Evolutionary conservation across 306 rosid species (phyloP), one percentile per base, ranked within the genome.

Genomic region (Parietaria judaica): DNA sequence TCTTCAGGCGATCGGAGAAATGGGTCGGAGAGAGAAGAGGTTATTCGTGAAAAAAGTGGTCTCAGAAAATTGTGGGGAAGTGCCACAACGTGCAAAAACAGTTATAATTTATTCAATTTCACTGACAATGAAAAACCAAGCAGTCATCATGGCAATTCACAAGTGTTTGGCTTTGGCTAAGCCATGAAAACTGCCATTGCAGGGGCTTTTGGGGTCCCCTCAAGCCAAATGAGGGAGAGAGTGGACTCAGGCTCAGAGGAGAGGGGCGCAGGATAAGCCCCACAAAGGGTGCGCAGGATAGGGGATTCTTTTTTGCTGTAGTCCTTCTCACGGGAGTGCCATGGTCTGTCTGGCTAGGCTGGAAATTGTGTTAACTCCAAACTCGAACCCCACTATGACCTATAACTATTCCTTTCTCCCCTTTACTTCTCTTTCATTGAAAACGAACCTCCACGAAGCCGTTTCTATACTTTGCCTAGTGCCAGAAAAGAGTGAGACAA

Each of bases 321-420:
- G 90, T 84, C 89, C 72, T 71, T 84, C 87, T 83, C 99, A 86
- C 95, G 85, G 56, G 94, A 84, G 73, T 77, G 89, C 86, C 88
- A 83, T 71, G 87, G 86, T 88, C 96, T 23, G n/a, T 23, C 1
- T 49, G 70, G 68, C 64, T 79, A 85, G 84, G 95, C 77, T 82
- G 88, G 90, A 86, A 84, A 76, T 72, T 78, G 81, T 83, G 57
- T 81, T 78, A 70, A 75, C 68, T 67, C 76, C 69, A 72, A 72
- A 57, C 72, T 70, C 64, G 55, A 49, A 46, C 72, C 83, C 79
- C 85, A 74, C 79, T 70, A 36, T 71, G 75, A 65, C 57, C 44
- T 34, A 36, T 61, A 39, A 41, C 5, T 41, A 15, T 23, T 72
- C 56, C 72, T 72, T 65, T 65, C 78, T 78, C 74, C 85, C 74